Conservation (phyloP, 805 yeast species). For the Metschnikowia orientalis region DNA sequence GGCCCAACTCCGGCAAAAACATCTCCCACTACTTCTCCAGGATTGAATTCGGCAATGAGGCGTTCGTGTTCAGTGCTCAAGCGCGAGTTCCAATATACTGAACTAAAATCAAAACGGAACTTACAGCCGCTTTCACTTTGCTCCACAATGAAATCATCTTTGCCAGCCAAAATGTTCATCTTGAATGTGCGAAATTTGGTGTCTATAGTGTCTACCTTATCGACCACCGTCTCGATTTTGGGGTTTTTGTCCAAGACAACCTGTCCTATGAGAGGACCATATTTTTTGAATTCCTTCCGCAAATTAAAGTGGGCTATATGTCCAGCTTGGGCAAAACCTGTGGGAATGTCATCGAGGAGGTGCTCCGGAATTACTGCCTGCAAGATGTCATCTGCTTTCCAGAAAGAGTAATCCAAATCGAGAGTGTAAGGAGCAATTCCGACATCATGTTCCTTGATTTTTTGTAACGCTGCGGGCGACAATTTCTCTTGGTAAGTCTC, state of each 20-base stretch:
- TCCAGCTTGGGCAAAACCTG: conserved; percentile 91
- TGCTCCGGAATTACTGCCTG: conserved; percentile 72
- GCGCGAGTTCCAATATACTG: conserved; percentile 97
- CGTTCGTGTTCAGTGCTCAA: conserved; percentile 91
- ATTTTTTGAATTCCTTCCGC: conserved; percentile 79
- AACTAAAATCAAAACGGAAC: conserved; percentile 83
- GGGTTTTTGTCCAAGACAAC: conserved; percentile 85
- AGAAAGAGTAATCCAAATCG: conserved; percentile 63
- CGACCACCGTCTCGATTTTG: conserved; percentile 81
- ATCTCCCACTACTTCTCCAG: conserved; percentile 80
- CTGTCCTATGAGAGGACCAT: conserved; percentile 76
- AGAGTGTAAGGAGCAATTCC: conserved; percentile 50
- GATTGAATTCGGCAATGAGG: conserved; percentile 55
- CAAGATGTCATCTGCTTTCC: conserved; percentile 88
- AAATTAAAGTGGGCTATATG: conserved; percentile 92
- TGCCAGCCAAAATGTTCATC: conserved; percentile 93
- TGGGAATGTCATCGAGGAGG: conserved; percentile 67
- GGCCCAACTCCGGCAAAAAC: conserved; percentile 99
- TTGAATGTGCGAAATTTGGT: conserved; percentile 86
- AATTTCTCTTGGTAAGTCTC: conserved; percentile 37
- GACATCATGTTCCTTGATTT: conserved; percentile 46
- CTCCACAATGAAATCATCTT: conserved; percentile 66
- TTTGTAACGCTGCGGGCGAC: conserved; percentile 39
- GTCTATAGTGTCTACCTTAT: conserved; percentile 82
- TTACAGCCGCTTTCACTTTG: conserved; percentile 84